These are phyloP conservation scores for Sphagnum contortum DNA, from an alignment of 225 moss, liverwort and hornwort genomes.

Conservation along the genomic window DNA sequence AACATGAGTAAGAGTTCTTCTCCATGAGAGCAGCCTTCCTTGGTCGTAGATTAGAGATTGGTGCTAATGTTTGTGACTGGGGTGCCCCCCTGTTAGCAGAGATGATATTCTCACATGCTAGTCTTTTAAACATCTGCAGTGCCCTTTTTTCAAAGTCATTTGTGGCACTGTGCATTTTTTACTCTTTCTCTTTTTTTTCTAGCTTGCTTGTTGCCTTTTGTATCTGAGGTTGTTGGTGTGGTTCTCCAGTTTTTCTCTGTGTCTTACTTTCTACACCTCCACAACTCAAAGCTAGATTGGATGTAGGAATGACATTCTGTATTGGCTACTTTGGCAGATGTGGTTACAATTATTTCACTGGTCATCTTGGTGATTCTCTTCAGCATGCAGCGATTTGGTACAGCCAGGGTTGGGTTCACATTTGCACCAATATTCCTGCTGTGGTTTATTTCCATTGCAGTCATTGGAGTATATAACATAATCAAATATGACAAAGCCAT, in stretches of 20 bases:
- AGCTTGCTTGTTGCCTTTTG: neutral
- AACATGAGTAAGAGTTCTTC: too few species aligned
- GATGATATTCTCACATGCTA: too few species aligned
- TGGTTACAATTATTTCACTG: constrained; percentile 68
- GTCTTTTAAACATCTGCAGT: too few species aligned
- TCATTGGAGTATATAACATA: constrained; percentile 74
- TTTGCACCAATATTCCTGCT: constrained; percentile 67
- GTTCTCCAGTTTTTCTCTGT: neutral
- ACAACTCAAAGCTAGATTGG: neutral
- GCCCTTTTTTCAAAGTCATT: too few species aligned
- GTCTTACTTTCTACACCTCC: neutral
- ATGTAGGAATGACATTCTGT: neutral
- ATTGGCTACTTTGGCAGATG: constrained; percentile 32
- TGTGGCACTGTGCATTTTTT: neutral
- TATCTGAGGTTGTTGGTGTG: neutral
- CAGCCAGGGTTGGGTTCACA: constrained; percentile 50
- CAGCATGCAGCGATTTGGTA: constrained; percentile 80
- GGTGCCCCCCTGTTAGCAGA: too few species aligned
- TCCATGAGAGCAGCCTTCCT: too few species aligned
- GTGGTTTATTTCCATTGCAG: constrained; percentile 70
- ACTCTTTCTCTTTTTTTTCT: too few species aligned
- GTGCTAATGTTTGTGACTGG: too few species aligned
- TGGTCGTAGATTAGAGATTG: too few species aligned
- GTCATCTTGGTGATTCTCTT: constrained; percentile 61
- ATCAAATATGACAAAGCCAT: constrained; percentile 38